Evolutionary conservation across 2,329 filamentous ascomycete species (phyloP), one percentile per base, ranked within the genome.

Genomic region (Pseudomassariella vexata): DNA sequence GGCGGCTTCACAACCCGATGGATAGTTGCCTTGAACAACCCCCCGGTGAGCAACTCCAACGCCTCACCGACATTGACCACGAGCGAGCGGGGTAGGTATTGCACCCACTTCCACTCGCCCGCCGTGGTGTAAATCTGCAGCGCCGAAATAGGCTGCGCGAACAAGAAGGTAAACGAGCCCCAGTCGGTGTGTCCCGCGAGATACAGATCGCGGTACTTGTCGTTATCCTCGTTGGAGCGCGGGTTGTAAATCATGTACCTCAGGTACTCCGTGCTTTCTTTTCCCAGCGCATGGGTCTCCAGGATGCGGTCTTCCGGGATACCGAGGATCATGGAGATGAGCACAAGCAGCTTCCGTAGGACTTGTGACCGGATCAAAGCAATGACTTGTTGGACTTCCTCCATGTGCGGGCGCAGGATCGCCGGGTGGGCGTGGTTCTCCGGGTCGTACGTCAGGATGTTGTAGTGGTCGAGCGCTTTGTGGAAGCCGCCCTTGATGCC

Each of bases 101-200:
- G 49, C 0, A 63, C 60, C 34, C 56, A 56, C 24, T 57, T 55
- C 49, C 57, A 64, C 12, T 52, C 40, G 3, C 55, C 55, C 3
- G 49, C 41, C 5, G 48, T 52, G 3, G 53, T 55, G 24, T 57
- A 53, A 16, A 64, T 49, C 30, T 63, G 59, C 6, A 64, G 42
- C 0, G 57, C 60, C 0, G 58, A 49, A 7, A 64, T 54, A 14
- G 59, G 52, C 35, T 63, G 59, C 12, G 49, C 55, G 50, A 60
- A 59, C 10, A 63, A 49, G 15, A 65, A 49, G 0, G 59, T 63
- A 23, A 59, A 45, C 5, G 53, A 56, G 6, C 59, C 60, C 39
- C 60, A 63, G 34, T 64, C 60, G 3, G 59, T 62, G 44, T 64
- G 60, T n/a, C 55, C 59, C 10, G 57, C 48, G 3, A 59, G 54